Conservation (phyloP, 2,329 filamentous ascomycete species). For the Celoporthe dispersa region DNA sequence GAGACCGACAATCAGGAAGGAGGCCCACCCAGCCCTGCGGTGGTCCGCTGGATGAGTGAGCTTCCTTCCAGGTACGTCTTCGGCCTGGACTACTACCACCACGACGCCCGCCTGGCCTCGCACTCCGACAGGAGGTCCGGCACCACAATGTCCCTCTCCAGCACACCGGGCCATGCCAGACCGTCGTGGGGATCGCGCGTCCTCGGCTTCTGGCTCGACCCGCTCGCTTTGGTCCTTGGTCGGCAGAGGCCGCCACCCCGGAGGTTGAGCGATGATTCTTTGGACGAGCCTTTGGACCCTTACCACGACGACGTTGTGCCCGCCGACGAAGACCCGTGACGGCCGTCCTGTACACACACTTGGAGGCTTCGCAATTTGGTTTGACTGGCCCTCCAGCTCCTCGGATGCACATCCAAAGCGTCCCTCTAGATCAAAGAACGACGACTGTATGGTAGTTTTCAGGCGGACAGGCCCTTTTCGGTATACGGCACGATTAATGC, state of each 20-base stretch:
- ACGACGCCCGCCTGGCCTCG: not conserved
- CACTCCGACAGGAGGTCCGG: not conserved
- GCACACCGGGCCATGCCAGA: conserved; percentile 4
- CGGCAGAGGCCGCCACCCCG: not conserved
- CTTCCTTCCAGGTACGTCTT: not conserved
- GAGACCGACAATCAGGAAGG: not conserved
- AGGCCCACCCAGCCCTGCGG: not conserved
- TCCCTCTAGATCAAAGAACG: not conserved
- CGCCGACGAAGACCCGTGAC: not conserved
- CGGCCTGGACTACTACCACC: not conserved
- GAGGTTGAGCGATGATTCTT: not conserved
- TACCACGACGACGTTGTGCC: not conserved
- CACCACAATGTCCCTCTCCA: conserved; percentile 14
- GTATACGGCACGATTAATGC: not conserved
- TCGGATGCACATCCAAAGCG: not conserved
- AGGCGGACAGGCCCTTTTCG: not conserved
- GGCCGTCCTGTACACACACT: not conserved
- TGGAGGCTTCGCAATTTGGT: not conserved
- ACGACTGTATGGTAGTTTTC: not conserved
- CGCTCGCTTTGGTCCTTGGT: not conserved
- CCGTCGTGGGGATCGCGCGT: conserved; percentile 13
- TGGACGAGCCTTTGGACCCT: not conserved
- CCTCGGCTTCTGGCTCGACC: conserved; percentile 13
- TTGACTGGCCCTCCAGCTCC: not conserved
- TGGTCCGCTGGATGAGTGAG: conserved; percentile 11